Evolutionary conservation across 2,329 filamentous ascomycete species (phyloP).

Genomic region (Sporothrix protearum): DNA sequence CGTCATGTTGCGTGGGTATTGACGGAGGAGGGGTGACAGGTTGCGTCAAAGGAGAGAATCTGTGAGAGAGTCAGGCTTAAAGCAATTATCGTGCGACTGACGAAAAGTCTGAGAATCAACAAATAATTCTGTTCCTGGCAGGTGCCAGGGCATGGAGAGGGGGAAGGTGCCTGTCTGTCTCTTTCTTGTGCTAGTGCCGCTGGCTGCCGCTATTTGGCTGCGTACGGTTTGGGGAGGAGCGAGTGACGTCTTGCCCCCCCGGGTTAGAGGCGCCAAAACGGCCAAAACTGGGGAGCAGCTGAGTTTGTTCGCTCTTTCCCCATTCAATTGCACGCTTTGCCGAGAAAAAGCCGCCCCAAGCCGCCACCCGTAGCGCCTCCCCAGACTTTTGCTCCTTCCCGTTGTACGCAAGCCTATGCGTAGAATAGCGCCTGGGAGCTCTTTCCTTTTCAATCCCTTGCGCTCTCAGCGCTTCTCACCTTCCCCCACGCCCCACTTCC

Average conservation of each 20-base stretch:
- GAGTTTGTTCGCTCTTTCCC: neutral
- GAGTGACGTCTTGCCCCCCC: conserved; percentile 19
- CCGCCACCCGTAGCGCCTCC: conserved; percentile 31
- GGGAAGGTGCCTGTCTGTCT: neutral
- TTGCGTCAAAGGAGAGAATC: too few species aligned
- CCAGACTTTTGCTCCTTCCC: conserved; percentile 4
- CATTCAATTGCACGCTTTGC: conserved; percentile 26
- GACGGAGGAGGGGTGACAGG: neutral
- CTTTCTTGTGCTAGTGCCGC: neutral
- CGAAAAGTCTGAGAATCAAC: neutral
- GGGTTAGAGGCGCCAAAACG: neutral
- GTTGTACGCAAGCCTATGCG: conserved; percentile 6
- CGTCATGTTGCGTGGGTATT: neutral
- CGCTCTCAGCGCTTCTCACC: neutral
- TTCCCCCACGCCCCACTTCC: neutral
- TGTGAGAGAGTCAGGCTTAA: too few species aligned
- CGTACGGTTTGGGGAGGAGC: neutral
- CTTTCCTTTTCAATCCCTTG: too few species aligned
- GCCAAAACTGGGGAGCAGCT: conserved; percentile 12
- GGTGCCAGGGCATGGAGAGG: neutral
- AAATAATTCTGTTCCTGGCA: neutral
- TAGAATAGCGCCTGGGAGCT: neutral
- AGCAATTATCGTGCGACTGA: neutral
- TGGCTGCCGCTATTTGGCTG: conserved; percentile 1
- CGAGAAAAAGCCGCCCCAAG: conserved; percentile 47